phyloP scores from a whole-genome alignment of 768 basidiomycete genomes.

The Podaxis sp. region DNA sequence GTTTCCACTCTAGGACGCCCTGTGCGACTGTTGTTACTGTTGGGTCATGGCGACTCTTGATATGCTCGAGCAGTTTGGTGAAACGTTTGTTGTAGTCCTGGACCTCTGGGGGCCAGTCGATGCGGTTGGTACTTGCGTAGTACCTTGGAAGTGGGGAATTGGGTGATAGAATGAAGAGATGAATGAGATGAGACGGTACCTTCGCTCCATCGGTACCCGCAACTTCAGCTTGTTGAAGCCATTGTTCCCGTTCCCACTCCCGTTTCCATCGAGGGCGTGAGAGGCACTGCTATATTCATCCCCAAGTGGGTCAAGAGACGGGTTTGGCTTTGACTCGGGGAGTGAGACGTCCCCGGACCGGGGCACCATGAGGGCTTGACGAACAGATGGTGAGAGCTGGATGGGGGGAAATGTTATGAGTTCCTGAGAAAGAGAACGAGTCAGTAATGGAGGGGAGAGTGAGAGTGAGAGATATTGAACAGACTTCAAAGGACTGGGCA shows the following conservation, averaged over 20 bases:
- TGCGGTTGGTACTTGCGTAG: conserved; percentile 71
- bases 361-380: conserved; percentile 57
- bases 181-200: conserved; percentile 42
- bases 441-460: not conserved
- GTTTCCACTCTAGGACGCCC: conserved; percentile 96
- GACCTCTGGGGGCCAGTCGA: conserved; percentile 88
- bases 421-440: conserved; percentile 53
- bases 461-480: conserved; percentile 22
- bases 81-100: conserved; percentile 91
- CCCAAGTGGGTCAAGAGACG: conserved; percentile 52
- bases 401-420: conserved; percentile 83
- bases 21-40: conserved; percentile 97
- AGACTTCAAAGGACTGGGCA: conserved; percentile 95
- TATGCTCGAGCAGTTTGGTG: conserved; percentile 80
- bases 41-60: conserved; percentile 95
- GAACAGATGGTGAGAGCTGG: conserved; percentile 63
- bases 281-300: conserved; percentile 22
- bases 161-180: conserved; percentile 5
- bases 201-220: conserved; percentile 80
- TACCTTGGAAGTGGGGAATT: conserved; percentile 50
- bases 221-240: conserved; percentile 60
- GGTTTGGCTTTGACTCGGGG: conserved; percentile 81
- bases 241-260: conserved; percentile 36
- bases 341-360: conserved; percentile 47
- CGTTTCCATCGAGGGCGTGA: conserved; percentile 9